phyloP scores from a whole-genome alignment of 805 yeast species.

The Spathaspora girioi region DNA sequence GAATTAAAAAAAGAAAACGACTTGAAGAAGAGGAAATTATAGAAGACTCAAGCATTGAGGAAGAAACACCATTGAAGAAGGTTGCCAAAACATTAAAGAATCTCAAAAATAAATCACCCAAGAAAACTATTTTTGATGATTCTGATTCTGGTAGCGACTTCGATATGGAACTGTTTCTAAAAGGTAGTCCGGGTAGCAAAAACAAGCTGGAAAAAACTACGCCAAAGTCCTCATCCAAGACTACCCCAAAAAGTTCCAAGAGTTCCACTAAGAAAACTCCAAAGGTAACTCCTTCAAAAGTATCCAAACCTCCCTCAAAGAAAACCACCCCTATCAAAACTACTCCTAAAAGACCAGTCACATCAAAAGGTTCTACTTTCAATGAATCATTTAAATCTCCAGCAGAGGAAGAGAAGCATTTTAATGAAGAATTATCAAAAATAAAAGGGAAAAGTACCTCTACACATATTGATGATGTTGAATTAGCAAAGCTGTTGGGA shows the following conservation, averaged over 20 bases:
- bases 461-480: conserved; percentile 7
- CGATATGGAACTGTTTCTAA: background rate
- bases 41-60: conserved; percentile 1
- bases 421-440: conserved; percentile 18
- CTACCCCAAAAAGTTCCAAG: conserved; percentile 2
- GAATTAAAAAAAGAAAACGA: conserved; percentile 8
- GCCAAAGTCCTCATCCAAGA: conserved; percentile 1
- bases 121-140: conserved; percentile 1
- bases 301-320: conserved; percentile 1
- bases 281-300: background rate
- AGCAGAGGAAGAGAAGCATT: conserved; percentile 21
- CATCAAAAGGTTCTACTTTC: background rate
- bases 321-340: background rate
- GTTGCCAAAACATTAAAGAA: background rate
- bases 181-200: background rate
- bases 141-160: conserved; percentile 1
- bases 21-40: conserved; percentile 4
- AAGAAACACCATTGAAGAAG: background rate
- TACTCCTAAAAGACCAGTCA: background rate
- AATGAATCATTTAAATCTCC: conserved; percentile 9
- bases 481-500: conserved; percentile 35
- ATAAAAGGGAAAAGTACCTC: conserved; percentile 10
- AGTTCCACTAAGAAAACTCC: conserved; percentile 1
- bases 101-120: background rate
- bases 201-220: conserved; percentile 1